Base-by-base conservation (phyloP, 345 rosid species). In the Rhizophora mangle region DNA sequence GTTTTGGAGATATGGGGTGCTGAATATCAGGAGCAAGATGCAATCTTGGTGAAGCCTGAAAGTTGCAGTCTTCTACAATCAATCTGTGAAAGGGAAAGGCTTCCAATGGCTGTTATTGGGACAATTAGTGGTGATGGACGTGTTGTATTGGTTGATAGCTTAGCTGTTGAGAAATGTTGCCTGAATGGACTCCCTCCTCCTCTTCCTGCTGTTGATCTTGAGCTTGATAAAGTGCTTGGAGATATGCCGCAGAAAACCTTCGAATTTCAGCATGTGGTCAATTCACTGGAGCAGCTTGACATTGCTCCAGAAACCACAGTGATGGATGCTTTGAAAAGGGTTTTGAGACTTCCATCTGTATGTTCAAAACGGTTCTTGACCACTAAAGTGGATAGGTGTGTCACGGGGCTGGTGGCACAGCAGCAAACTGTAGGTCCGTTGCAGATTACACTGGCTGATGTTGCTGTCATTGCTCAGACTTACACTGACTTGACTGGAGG, bases 1-100 rank as follows among this genome's bases (percentile, higher is more conserved):
- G 88, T 91, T 46, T 79, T 94, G 84, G 98, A 94, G 85, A 94
- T 94, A 63, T 91, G 96, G 96, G 97, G 97, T 74, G 98, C 98
- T 27, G 98, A 94, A 71, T 94, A 94, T 77, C 98, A 94, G 74
- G 97, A 94, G 82, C 98, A 94, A 81, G 97, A 94, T 81, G 97
- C 98, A 1, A 87, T 94, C 81, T 80, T 94, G 84, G 89, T 94
- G 79, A 88, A 87, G 80, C 87, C 96, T 52, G 93, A 88, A 82
- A 89, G 90, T 69, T 85, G 83, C 15, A 80, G 76, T 65, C 60
- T 89, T 53, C 77, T 94, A 76, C 83, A 82, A 64, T 91, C 89
- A 0, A 85, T 94, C 16, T 94, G 97, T 82, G 80, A 87, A 71
- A 94, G 98, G 70, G 98, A 94, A 80, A 89, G 96, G 82, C 80